Evolutionary conservation across 208 protist genomes (phyloP), one percentile per base, ranked within the genome.

Genomic region (Perkinsela sp.): DNA sequence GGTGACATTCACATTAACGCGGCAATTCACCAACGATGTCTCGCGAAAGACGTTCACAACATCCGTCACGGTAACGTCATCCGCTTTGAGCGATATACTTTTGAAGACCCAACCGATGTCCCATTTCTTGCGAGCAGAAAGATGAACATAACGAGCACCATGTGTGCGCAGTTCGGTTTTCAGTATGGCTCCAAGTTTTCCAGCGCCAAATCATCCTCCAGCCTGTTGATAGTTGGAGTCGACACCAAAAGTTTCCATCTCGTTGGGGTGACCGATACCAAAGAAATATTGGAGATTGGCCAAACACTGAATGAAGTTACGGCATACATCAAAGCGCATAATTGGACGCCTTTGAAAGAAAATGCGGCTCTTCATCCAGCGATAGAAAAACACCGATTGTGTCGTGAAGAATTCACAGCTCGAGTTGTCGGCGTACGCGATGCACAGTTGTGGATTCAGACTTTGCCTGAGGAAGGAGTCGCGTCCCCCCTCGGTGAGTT

Each of bases 391-490:
- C 40, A 57, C 22, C 40, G 40, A 57, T n/a, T 57, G 13, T n/a
- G 22, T 6, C 6, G 22, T n/a, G 83, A 91, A 72, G 82, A 89
- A 48, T 77, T 79, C 70, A 68, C 86, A 0, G 86, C 80, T 0
- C 80, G 86, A 76, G 76, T 89, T 29, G 80, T 91, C 32, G 86
- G 86, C 31, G 79, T 88, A 31, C 86, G 86, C 29, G 68, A 78
- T 28, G 81, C 79, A 2, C 69, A 77, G 67, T 70, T 91, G 29
- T 91, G 84, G 76, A 76, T 57, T 57, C 40, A 57, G 40, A n/a
- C 13, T 57, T 22, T 57, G 22, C 40, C 40, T 57, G 40, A 57
- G 40, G 6, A n/a, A 22, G 40, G 40, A 6, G 40, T 57, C 13
- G 40, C 40, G 13, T 6, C 40, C 6, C 40, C 40, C 6, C 6